Percentiles rank a stretch among this genome's conserved stretches.
Evolutionary conservation across 495 filamentous ascomycete species (phyloP).

Genomic region (Penicillium psychrofluorescens): DNA sequence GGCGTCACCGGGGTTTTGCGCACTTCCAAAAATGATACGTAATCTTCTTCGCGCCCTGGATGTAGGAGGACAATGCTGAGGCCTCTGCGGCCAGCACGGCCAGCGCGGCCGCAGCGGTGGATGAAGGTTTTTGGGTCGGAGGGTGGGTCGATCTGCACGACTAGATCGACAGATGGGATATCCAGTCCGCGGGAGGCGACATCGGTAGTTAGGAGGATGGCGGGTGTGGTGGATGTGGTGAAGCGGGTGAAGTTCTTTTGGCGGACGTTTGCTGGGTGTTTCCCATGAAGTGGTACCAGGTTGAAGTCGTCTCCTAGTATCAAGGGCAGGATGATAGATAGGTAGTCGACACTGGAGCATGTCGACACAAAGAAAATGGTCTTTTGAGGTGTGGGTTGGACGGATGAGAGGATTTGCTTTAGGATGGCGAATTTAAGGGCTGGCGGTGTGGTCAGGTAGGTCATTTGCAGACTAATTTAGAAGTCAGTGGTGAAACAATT

Average conservation of each 20-base stretch:
- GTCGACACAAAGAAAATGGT: constrained; percentile 93
- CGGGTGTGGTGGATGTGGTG: constrained; percentile 54
- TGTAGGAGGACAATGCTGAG: constrained; percentile 80
- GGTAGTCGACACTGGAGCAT: constrained; percentile 93
- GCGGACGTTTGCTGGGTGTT: constrained; percentile 71
- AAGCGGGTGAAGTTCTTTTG: constrained; percentile 78
- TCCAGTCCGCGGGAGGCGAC: constrained; percentile 84
- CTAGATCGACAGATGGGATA: constrained; percentile 90
- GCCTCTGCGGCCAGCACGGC: constrained; percentile 78
- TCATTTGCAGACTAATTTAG: constrained; percentile 66
- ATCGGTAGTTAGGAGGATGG: constrained; percentile 81
- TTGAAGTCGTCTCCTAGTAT: constrained; percentile 49
- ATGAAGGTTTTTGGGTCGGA: constrained; percentile 92
- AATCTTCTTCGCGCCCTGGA: constrained; percentile 79
- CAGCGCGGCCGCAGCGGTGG: constrained; percentile 88
- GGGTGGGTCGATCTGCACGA: constrained; percentile 87
- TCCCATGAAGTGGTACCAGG: constrained; percentile 80
- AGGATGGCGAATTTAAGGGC: constrained; percentile 71
- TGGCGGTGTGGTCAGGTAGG: constrained; percentile 68
- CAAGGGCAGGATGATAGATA: constrained; percentile 68
- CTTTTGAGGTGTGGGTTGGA: constrained; percentile 66
- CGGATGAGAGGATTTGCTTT: constrained; percentile 56
- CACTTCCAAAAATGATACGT: constrained; percentile 77
- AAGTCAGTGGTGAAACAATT: constrained; percentile 1
- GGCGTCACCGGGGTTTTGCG: constrained; percentile 79